These are phyloP conservation scores for Phaeosphaeriaceae sp. DNA, from an alignment of 2,329 filamentous ascomycete species.

Conservation along the genomic window DNA sequence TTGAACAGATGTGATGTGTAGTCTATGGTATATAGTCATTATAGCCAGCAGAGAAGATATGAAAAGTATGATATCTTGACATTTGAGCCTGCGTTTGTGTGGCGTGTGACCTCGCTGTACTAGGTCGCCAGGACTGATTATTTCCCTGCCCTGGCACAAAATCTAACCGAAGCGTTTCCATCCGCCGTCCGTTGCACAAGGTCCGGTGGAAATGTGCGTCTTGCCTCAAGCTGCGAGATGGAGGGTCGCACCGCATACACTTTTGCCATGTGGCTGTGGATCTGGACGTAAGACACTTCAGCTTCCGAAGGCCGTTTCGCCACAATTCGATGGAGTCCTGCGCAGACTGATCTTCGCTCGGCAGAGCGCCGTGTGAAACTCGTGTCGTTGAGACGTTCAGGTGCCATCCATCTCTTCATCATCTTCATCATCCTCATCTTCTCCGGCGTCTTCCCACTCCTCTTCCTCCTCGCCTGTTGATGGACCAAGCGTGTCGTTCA, in stretches of 20 bases:
- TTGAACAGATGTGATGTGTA: no score
- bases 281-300: not conserved
- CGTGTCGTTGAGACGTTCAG: conserved; percentile 27
- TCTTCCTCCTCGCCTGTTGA: conserved; percentile 52
- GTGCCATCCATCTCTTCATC: conserved; percentile 50
- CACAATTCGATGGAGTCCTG: not conserved
- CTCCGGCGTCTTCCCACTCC: conserved; percentile 49
- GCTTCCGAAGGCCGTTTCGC: not conserved
- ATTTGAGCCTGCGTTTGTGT: no score
- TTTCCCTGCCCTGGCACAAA: no score
- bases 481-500: conserved; percentile 55
- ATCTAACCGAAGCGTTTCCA: no score
- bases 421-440: conserved; percentile 45
- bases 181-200: no score
- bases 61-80: no score
- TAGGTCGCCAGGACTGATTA: no score
- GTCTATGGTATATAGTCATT: no score
- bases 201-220: no score
- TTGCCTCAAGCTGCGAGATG: not conserved
- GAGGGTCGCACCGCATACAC: not conserved
- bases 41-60: no score
- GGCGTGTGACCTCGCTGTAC: no score
- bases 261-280: not conserved
- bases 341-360: not conserved
- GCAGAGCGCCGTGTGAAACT: not conserved